Evolutionary conservation across 2,329 filamentous ascomycete species (phyloP).

Genomic region (Beauveria bassiana): DNA sequence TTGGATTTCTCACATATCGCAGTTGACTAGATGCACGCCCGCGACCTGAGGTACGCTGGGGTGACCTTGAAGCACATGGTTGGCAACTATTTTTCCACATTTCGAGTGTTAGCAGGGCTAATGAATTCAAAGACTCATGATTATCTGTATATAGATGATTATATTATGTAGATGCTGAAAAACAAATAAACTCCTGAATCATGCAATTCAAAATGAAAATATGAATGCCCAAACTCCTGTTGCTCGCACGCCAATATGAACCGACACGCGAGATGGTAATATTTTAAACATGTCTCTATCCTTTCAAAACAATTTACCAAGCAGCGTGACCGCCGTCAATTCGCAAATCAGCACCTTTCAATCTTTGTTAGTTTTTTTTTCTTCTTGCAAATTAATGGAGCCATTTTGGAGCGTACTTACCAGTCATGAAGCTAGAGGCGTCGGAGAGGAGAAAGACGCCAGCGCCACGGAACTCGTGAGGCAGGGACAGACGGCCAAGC

Average conservation of each 20-base stretch:
- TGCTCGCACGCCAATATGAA: background rate
- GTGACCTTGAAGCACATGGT: no score
- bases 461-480: conserved; percentile 64
- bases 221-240: background rate
- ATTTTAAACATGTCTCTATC: background rate
- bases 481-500: conserved; percentile 61
- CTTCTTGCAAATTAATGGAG: background rate
- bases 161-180: background rate
- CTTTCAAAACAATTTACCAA: conserved; percentile 34
- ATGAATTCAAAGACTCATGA: no score
- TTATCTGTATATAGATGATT: no score
- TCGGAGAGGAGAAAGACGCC: conserved; percentile 68
- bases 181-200: background rate
- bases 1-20: no score
- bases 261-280: background rate
- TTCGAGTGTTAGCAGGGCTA: no score
- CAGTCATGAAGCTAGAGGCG: conserved; percentile 67
- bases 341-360: conserved; percentile 45
- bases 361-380: background rate
- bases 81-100: no score
- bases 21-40: no score
- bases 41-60: no score
- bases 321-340: conserved; percentile 64
- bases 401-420: conserved; percentile 21
- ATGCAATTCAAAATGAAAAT: background rate